A percentile compares a stretch with the other conserved stretches of the same genome.
Conservation (phyloP, 805 yeast genomes). For the Priceomyces carsonii region DNA sequence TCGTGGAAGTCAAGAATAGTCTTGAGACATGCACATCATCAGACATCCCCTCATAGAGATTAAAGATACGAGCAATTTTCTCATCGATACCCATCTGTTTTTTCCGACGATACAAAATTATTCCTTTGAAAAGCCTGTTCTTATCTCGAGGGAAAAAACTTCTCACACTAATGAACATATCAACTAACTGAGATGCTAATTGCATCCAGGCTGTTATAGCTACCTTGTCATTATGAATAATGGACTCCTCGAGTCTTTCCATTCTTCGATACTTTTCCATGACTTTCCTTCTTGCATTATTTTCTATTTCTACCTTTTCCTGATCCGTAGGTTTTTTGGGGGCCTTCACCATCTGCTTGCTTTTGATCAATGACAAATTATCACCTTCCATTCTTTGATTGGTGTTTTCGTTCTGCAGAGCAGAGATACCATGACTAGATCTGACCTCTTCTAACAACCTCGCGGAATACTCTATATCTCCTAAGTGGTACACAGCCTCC, state of each 20-base stretch:
- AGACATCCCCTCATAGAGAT: conserved; percentile 60
- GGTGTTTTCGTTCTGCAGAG: conserved; percentile 3
- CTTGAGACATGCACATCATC: conserved; percentile 26
- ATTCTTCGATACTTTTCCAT: conserved; percentile 56
- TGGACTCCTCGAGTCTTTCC: conserved; percentile 45
- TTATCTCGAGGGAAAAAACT: conserved; percentile 79
- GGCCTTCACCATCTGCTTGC: conserved; percentile 10
- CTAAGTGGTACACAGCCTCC: conserved; percentile 72
- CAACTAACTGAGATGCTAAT: conserved; percentile 77
- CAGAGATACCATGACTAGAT: conserved; percentile 10
- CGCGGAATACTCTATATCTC: conserved; percentile 59
- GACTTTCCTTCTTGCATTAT: conserved; percentile 57
- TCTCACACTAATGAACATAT: conserved; percentile 74
- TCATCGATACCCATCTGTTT: conserved; percentile 69
- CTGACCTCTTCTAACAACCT: conserved; percentile 55
- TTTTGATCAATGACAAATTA: conserved; percentile 17
- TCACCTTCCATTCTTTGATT: conserved; percentile 9
- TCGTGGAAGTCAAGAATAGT: conserved; percentile 47
- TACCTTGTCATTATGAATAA: conserved; percentile 44
- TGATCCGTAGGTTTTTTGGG: conserved; percentile 33
- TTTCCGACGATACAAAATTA: conserved; percentile 60
- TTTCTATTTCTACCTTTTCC: conserved; percentile 57
- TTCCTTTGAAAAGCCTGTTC: conserved; percentile 68
- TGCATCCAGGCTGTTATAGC: conserved; percentile 82
- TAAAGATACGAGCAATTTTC: conserved; percentile 64